Base-by-base conservation (phyloP, 371 early-diverging fungal genomes). In the Apophysomyces variabilis region DNA sequence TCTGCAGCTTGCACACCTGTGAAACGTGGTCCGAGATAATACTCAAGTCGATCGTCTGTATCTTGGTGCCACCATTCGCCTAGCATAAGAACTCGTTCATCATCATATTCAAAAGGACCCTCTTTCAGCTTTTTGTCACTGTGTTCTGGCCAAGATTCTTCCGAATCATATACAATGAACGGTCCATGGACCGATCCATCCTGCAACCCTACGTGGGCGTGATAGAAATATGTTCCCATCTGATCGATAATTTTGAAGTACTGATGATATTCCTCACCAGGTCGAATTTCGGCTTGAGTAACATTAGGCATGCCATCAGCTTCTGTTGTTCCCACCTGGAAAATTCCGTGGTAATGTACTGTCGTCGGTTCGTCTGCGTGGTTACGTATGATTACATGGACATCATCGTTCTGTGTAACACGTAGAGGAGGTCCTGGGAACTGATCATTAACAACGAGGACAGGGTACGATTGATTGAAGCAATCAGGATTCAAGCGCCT, bases 41-140 rank as follows among this genome's bases (percentile, higher is more conserved):
- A 75, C 1, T 61, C 62, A 56, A 70, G 56, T 8, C 72, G 71
- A 3, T 54, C 69, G 1, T 62, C 43, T 0, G 62, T 60, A 6
- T 47, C 54, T 26, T 76, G 66, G 57, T 83, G 83, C 79, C 78
- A 86, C 73, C 72, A 80, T 59, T 86, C 85, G 45, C 72, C 65
- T 7, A 86, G 12, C 44, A 79, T 64, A 14, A 86, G 38, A 1
- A 70, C 57, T 0, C 78, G 69, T 32, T 86, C 86, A 14, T 80
- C 79, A 26, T 86, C 72, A 54, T 86, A 84, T 0, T 32, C 46
- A 36, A 75, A 75, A 12, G 76, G 76, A 18, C 78, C 78, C 12
- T 76, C 81, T 4, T 47, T 9, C 3, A 77, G 45, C 26, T n/a
- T 32, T 39, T n/a, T 37, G 38, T 41, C 16, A 11, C 11, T n/a